Percentiles rank a stretch among this genome's conserved stretches.
Evolutionary conservation across 345 rosid genomes (phyloP).

Genomic region (Sonneratia caseolaris): DNA sequence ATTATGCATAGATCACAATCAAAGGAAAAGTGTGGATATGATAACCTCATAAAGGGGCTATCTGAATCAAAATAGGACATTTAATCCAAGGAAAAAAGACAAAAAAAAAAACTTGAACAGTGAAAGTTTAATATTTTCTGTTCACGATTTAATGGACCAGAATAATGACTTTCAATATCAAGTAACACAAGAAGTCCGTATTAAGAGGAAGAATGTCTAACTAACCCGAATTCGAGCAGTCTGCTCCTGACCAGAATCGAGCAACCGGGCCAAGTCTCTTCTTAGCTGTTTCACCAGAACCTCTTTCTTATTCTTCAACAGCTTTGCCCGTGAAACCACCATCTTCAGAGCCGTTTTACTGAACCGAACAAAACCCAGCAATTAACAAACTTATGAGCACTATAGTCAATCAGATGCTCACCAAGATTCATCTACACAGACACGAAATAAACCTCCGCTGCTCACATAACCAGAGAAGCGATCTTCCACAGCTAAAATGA

Average conservation of each 20-base stretch:
- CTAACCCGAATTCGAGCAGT: constrained; percentile 78
- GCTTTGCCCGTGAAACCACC: constrained; percentile 63
- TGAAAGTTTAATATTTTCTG: neutral
- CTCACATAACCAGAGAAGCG: neutral
- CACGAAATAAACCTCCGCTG: neutral
- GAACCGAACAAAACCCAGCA: constrained; percentile 9
- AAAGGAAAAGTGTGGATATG: neutral
- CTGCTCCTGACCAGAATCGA: constrained; percentile 72
- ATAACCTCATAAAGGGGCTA: neutral
- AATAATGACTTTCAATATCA: neutral
- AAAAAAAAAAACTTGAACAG: neutral
- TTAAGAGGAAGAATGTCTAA: neutral
- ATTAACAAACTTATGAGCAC: neutral
- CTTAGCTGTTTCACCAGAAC: constrained; percentile 54
- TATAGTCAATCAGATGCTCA: neutral
- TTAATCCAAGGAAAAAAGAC: neutral
- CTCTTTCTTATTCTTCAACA: constrained; percentile 63
- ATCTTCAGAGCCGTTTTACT: constrained; percentile 76
- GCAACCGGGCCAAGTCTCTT: constrained; percentile 71
- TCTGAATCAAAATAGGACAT: neutral
- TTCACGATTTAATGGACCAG: neutral
- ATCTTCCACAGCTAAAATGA: neutral
- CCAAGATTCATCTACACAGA: neutral
- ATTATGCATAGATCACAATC: neutral
- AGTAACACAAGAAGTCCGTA: neutral